Percentiles rank a stretch among this genome's conserved stretches.
Evolutionary conservation across 305 asterid genomes (phyloP).

Genomic region (Plantago coronopus): DNA sequence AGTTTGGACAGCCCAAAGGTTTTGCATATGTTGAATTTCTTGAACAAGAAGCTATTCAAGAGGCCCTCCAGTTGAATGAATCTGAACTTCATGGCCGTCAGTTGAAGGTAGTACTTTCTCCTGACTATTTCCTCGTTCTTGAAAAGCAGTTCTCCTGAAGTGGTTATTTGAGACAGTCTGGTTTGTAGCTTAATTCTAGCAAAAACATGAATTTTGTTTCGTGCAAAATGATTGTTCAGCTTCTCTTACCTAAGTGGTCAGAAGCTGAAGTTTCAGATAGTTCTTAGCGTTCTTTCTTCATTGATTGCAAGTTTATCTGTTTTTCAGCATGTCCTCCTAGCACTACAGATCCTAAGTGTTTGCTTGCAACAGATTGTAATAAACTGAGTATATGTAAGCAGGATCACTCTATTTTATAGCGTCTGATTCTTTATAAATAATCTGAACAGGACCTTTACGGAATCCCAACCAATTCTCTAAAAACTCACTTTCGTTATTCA

Average conservation of each 20-base stretch:
- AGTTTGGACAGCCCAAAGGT: conserved; percentile 94
- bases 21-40: conserved; percentile 90
- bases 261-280: no score
- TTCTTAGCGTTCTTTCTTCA: no score
- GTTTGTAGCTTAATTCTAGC: conserved; percentile 7
- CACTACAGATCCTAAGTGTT: no score
- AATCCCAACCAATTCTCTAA: no score
- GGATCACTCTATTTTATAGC: no score
- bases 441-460: no score
- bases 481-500: no score
- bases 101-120: conserved; percentile 48
- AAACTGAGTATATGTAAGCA: no score
- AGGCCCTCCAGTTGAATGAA: conserved; percentile 79
- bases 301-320: no score
- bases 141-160: background rate
- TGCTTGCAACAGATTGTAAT: no score
- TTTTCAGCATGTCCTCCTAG: background rate
- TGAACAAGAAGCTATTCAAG: conserved; percentile 78
- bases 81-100: conserved; percentile 95
- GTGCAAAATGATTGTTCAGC: background rate
- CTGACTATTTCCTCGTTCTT: background rate
- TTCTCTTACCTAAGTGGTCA: background rate
- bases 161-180: background rate
- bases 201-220: background rate
- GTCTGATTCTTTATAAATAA: no score